Percentiles rank a stretch among this genome's conserved stretches.
Conservation (phyloP, 1,284 basidiomycete species). For the Rhodofomes roseus region DNA sequence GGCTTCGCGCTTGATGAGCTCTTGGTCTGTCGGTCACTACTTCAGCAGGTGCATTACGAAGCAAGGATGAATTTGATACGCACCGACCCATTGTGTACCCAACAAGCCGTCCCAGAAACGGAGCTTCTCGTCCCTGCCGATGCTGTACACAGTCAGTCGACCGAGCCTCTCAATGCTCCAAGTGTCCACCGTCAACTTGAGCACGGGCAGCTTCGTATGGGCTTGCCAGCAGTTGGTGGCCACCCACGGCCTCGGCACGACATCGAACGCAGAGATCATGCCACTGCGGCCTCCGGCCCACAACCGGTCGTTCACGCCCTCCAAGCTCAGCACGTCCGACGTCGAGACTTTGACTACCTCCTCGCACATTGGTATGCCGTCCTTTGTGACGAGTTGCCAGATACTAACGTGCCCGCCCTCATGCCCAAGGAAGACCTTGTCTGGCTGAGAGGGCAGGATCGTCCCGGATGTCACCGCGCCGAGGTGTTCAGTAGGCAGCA, state of each 20-base stretch:
- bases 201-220: conserved; percentile 78
- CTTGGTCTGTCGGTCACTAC: conserved; percentile 50
- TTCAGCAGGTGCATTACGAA: not conserved
- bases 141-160: conserved; percentile 70
- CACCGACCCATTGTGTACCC: conserved; percentile 83
- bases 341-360: conserved; percentile 74
- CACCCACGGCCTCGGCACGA: conserved; percentile 71
- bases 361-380: conserved; percentile 54
- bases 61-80: conserved; percentile 23
- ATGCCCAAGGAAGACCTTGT: conserved; percentile 84
- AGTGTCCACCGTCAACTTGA: conserved; percentile 69
- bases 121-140: conserved; percentile 75
- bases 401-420: conserved; percentile 87
- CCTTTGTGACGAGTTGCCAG: conserved; percentile 58
- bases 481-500: conserved; percentile 58
- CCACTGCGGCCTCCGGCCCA: conserved; percentile 88
- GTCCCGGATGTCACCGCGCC: conserved; percentile 84
- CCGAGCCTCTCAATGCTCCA: conserved; percentile 64
- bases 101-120: conserved; percentile 91
- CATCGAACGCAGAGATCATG: conserved; percentile 81
- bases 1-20: conserved; percentile 70
- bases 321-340: conserved; percentile 77
- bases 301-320: conserved; percentile 75
- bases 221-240: conserved; percentile 90
- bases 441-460: conserved; percentile 65